These are phyloP conservation scores for Lotmaria passim DNA, from an alignment of 208 protist species.

Conservation along the genomic window DNA sequence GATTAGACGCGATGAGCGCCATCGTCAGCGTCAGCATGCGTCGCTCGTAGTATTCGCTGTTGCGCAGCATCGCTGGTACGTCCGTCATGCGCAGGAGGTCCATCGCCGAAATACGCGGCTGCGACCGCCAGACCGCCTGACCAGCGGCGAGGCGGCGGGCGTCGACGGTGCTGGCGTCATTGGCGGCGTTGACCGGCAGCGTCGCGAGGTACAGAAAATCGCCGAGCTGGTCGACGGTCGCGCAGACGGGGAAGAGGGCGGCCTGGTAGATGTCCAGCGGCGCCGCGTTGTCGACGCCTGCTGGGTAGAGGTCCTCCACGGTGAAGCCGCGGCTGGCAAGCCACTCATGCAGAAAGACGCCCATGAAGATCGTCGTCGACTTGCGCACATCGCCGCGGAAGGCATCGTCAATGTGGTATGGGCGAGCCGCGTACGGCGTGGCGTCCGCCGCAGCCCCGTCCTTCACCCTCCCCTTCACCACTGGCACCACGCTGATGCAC, in stretches of 20 bases:
- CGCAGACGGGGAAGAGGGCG: constrained; percentile 44
- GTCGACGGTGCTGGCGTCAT: constrained; percentile 8
- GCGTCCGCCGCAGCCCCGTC: neutral
- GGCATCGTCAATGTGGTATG: constrained; percentile 49
- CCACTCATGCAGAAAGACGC: constrained; percentile 36
- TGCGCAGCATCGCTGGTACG: constrained; percentile 23
- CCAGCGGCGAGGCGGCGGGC: constrained; percentile 19
- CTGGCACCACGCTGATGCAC: constrained; percentile 47
- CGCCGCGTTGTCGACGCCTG: neutral
- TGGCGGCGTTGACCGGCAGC: constrained; percentile 8
- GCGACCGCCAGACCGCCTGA: constrained; percentile 35
- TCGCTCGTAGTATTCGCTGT: constrained; percentile 42
- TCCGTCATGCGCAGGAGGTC: constrained; percentile 42
- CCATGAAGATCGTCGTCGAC: constrained; percentile 40
- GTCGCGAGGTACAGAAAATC: constrained; percentile 36
- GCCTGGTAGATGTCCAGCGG: constrained; percentile 41
- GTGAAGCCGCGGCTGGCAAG: constrained; percentile 28
- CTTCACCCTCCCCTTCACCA: neutral
- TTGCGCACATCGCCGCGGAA: constrained; percentile 39
- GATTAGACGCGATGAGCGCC: constrained; percentile 17
- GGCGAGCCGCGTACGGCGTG: constrained; percentile 31
- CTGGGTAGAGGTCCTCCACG: constrained; percentile 28
- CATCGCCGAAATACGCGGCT: constrained; percentile 46
- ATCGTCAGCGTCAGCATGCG: constrained; percentile 37
- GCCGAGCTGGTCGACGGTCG: constrained; percentile 34